Evolutionary conservation across 768 basidiomycete species (phyloP).

Genomic region (Megacollybia marginata): DNA sequence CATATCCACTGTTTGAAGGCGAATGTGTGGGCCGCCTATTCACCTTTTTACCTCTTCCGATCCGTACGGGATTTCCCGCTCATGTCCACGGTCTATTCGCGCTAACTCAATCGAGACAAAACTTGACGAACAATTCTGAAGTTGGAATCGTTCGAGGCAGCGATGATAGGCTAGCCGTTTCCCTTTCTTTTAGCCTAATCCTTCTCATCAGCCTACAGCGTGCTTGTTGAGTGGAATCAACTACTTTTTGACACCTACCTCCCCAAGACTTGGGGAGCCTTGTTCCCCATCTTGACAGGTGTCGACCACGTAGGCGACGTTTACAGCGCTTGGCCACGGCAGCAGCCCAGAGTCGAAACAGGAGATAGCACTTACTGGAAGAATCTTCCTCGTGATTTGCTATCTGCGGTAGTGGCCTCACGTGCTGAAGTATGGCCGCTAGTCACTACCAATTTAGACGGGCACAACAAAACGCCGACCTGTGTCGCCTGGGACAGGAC

Average conservation of each 20-base stretch:
- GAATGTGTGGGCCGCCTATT: slow-evolving; percentile 32
- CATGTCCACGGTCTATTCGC: slow-evolving; percentile 43
- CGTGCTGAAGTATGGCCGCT: slow-evolving; percentile 29
- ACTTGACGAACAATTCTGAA: slow-evolving; percentile 34
- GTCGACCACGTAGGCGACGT: slow-evolving; percentile 16
- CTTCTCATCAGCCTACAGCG: slow-evolving; percentile 17
- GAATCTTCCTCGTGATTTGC: slow-evolving; percentile 20
- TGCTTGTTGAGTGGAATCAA: slow-evolving; percentile 40
- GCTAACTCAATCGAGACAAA: slow-evolving; percentile 35
- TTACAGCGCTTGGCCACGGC: slow-evolving; percentile 33
- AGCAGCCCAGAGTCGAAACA: slow-evolving; percentile 18
- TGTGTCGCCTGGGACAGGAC: slow-evolving; percentile 8
- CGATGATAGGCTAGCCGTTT: slow-evolving; percentile 31
- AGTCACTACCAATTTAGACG: slow-evolving; percentile 2
- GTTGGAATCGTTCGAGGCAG: slow-evolving; percentile 28
- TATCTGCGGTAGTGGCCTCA: slow-evolving; percentile 17
- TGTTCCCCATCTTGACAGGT: slow-evolving; percentile 25
- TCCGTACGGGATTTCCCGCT: slow-evolving; percentile 34
- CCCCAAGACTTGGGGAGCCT: slow-evolving; percentile 33
- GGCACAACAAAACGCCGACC: background rate
- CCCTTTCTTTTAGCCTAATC: background rate
- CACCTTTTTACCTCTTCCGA: slow-evolving; percentile 40
- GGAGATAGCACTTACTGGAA: slow-evolving; percentile 36
- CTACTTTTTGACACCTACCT: slow-evolving; percentile 37
- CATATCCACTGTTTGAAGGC: slow-evolving; percentile 19